phyloP scores from a whole-genome alignment of 495 filamentous ascomycete species.

The Penicillium paradoxum region DNA sequence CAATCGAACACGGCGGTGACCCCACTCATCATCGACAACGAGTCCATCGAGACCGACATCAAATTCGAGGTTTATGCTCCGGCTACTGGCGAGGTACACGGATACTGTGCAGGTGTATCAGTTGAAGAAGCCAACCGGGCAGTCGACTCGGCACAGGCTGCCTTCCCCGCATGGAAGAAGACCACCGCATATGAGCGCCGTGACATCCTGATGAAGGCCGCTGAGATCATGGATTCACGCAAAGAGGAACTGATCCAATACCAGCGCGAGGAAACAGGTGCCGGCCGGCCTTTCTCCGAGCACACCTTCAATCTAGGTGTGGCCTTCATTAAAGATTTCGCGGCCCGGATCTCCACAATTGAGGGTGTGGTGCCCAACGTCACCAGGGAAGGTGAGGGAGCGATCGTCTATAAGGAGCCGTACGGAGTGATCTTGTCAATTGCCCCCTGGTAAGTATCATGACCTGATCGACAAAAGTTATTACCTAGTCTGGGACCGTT shows the following conservation, averaged over 20 bases:
- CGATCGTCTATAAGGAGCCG: constrained; percentile 70
- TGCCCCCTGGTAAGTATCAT: constrained; percentile 66
- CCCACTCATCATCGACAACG: constrained; percentile 71
- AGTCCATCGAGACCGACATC: constrained; percentile 53
- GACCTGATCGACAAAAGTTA: not conserved
- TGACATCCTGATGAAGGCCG: constrained; percentile 64
- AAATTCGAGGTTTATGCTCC: constrained; percentile 68
- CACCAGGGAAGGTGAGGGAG: constrained; percentile 46
- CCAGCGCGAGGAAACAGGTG: constrained; percentile 66
- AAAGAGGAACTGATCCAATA: constrained; percentile 56
- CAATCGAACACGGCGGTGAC: constrained; percentile 30
- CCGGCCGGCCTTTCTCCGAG: constrained; percentile 38
- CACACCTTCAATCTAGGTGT: constrained; percentile 57
- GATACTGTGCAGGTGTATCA: constrained; percentile 57
- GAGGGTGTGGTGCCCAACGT: constrained; percentile 56
- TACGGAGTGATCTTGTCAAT: constrained; percentile 75
- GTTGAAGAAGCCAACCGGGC: constrained; percentile 53
- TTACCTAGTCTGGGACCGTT: constrained; percentile 1
- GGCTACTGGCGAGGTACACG: constrained; percentile 53
- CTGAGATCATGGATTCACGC: constrained; percentile 58
- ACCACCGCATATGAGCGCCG: constrained; percentile 56
- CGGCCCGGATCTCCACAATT: constrained; percentile 56
- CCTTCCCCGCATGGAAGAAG: constrained; percentile 66
- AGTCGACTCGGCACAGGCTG: constrained; percentile 51
- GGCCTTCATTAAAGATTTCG: constrained; percentile 62